Conservation (phyloP, 2,329 filamentous ascomycete species). For the Orbilia quercus region DNA sequence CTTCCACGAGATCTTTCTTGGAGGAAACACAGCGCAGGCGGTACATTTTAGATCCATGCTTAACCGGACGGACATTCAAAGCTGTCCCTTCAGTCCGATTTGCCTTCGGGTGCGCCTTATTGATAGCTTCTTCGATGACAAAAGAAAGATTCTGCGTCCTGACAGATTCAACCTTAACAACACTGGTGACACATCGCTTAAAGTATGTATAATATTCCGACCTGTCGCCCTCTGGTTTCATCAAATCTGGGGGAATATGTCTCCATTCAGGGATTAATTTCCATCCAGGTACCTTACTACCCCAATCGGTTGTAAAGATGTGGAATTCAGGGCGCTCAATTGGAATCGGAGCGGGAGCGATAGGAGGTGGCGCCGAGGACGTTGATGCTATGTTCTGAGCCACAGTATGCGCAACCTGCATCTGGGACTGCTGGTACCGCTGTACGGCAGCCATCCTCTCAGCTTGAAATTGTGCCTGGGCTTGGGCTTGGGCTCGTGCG, state of each 20-base stretch:
- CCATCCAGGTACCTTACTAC: slow-evolving; percentile 48
- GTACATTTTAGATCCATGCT: slow-evolving; percentile 63
- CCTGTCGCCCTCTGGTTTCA: slow-evolving; percentile 32
- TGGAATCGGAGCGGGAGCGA: background rate
- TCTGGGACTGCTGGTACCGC: slow-evolving; percentile 17
- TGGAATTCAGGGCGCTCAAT: slow-evolving; percentile 34
- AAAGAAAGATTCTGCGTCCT: slow-evolving; percentile 32
- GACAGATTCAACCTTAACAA: slow-evolving; percentile 28
- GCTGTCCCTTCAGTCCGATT: slow-evolving; percentile 27
- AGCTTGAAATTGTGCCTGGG: background rate
- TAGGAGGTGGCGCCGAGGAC: background rate
- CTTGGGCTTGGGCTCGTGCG: slow-evolving; percentile 8
- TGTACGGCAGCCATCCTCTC: background rate
- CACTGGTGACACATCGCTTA: slow-evolving; percentile 33
- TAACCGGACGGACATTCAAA: slow-evolving; percentile 23
- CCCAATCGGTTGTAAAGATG: slow-evolving; percentile 51
- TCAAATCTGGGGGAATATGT: slow-evolving; percentile 39
- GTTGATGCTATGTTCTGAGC: slow-evolving; percentile 6
- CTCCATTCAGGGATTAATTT: slow-evolving; percentile 48
- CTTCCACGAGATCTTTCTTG: slow-evolving; percentile 58
- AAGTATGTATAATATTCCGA: slow-evolving; percentile 46
- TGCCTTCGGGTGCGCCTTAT: slow-evolving; percentile 26
- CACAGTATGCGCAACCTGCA: background rate
- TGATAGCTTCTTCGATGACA: slow-evolving; percentile 15
- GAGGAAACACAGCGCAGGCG: slow-evolving; percentile 74